Evolutionary conservation across 331 rosid species (phyloP), one percentile per base, ranked within the genome.

Genomic region (Quercus phellos): DNA sequence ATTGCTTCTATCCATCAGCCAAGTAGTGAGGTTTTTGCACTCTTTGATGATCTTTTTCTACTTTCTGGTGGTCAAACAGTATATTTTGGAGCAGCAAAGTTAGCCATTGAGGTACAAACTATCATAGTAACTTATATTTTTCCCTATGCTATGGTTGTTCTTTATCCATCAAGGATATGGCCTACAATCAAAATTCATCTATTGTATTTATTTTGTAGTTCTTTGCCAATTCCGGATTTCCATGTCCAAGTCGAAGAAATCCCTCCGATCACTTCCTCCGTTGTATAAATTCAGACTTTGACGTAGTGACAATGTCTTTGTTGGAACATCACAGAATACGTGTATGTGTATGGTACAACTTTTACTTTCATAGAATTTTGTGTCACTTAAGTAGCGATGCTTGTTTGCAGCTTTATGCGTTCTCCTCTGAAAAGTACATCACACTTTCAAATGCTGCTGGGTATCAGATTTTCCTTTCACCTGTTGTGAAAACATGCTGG

Each of bases 221-320:
- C 86, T 94, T 94, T 79, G 94, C 94, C 74, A 87, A 89, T 83
- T 96, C 98, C 8, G 99, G 98, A 78, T 87, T 94, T 82, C 98
- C 98, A 71, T 94, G 99, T 82, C 97, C 98, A 51, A 90, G 85
- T 46, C 86, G 81, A 77, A 87, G 96, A 84, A 94, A 92, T 71
- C 99, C 99, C 79, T 92, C 98, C 19, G 99, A 94, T 85, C 99
- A 94, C 84, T 92, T 94, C 90, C 89, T 94, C 70, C 84, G 99
- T 21, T 94, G 98, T 43, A 85, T 92, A 77, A 94, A 94, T 82
- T 92, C 99, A 51, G 99, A 93, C 56, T 94, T 94, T 2, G 99
- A 94, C 76, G 68, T 83, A 68, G 96, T 91, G 34, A 90, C 96
- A 24, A 85, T 91, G 86, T 86, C 99, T 14, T 80, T 92, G 67